Percentiles rank a stretch among this genome's conserved stretches.
Evolutionary conservation across 1,284 basidiomycete species (phyloP).

Genomic region (Coriolopsis trogii): DNA sequence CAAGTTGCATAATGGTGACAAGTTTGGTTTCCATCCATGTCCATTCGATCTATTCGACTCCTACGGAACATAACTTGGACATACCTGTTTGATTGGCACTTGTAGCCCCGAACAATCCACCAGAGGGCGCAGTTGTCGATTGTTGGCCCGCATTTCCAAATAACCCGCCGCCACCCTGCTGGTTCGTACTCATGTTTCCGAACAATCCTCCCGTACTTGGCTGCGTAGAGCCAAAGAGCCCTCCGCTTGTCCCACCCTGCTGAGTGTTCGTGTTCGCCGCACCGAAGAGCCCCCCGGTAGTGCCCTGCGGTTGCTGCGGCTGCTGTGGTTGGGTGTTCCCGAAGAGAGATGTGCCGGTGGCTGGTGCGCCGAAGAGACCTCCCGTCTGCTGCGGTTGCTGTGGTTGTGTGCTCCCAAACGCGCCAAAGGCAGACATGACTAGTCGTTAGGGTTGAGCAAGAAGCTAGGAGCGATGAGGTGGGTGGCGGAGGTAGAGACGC

Average conservation of each 20-base stretch:
- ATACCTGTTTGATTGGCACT: conserved; percentile 8
- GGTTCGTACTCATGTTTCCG: conserved; percentile 24
- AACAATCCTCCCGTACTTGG: conserved; percentile 33
- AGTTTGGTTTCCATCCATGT: too few relatives aligned
- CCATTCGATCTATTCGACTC: too few relatives aligned
- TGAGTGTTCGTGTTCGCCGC: conserved; percentile 13
- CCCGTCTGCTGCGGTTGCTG: conserved; percentile 19
- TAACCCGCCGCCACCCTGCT: conserved; percentile 22
- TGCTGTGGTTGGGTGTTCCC: conserved; percentile 13
- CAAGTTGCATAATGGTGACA: too few relatives aligned
- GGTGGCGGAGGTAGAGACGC: not conserved
- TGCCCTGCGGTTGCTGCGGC: conserved; percentile 10
- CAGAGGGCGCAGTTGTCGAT: not conserved
- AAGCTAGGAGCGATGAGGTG: not conserved
- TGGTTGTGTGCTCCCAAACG: conserved; percentile 14
- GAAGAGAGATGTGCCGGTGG: conserved; percentile 19
- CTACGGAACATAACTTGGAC: too few relatives aligned
- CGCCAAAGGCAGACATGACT: conserved; percentile 20
- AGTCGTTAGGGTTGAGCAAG: not conserved
- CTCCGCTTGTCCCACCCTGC: conserved; percentile 1
- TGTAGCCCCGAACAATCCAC: conserved; percentile 20
- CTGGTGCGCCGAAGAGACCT: conserved; percentile 14
- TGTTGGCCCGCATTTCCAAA: conserved; percentile 32
- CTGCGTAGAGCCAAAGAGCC: conserved; percentile 18
- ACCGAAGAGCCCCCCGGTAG: conserved; percentile 14